phyloP scores from a whole-genome alignment of 768 basidiomycete genomes.

The Leucosporidium yakuticum region DNA sequence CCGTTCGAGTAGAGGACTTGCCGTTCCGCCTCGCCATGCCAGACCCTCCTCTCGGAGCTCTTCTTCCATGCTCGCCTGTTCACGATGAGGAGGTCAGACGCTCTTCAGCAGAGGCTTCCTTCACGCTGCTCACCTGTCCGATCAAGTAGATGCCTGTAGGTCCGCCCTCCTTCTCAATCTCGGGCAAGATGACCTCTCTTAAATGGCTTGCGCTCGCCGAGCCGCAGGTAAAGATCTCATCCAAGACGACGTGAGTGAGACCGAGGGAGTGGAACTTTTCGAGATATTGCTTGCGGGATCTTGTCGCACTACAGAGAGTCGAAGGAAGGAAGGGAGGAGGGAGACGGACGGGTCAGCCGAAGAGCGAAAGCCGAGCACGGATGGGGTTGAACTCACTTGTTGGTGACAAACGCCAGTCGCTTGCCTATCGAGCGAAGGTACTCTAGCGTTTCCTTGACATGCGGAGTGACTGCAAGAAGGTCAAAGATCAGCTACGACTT shows the following conservation, averaged over 20 bases:
- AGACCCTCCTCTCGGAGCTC: conserved; percentile 86
- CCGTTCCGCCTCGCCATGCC: conserved; percentile 72
- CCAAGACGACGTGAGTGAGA: conserved; percentile 49
- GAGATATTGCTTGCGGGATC: conserved; percentile 79
- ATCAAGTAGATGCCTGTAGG: conserved; percentile 73
- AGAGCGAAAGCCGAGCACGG: neutral
- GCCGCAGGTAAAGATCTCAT: conserved; percentile 92
- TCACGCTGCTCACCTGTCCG: conserved; percentile 53
- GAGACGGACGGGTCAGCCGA: conserved; percentile 5
- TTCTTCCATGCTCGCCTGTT: conserved; percentile 64
- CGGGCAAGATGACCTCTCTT: conserved; percentile 59
- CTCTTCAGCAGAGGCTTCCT: too few species aligned
- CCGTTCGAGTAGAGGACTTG: conserved; percentile 45
- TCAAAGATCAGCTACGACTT: neutral
- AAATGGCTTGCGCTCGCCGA: conserved; percentile 74
- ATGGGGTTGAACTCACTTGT: neutral
- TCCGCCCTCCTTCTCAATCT: conserved; percentile 60
- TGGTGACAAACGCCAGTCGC: conserved; percentile 59
- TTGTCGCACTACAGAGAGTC: conserved; percentile 76
- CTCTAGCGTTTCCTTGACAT: conserved; percentile 17
- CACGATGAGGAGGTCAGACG: too few species aligned
- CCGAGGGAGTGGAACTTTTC: conserved; percentile 54
- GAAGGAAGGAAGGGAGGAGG: too few species aligned
- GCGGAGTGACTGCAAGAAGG: neutral
- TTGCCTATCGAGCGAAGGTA: conserved; percentile 47